Percentiles rank a stretch among this genome's conserved stretches.
Conservation (phyloP, 306 rosid species). For the Lotus japonicus region DNA sequence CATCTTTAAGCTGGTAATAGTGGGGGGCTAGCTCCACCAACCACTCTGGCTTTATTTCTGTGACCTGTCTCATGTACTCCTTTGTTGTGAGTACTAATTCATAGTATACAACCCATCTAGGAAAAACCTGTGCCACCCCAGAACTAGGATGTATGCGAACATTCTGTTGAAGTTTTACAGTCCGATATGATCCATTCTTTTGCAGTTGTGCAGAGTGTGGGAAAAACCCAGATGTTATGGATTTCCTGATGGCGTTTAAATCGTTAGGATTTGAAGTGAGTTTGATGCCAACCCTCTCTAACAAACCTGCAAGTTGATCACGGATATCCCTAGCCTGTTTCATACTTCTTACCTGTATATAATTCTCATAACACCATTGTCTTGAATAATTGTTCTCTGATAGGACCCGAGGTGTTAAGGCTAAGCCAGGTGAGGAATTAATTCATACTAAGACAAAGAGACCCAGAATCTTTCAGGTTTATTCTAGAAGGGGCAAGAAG, state of each 20-base stretch:
- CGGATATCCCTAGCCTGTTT: slow-evolving; percentile 92
- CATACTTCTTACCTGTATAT: slow-evolving; percentile 98
- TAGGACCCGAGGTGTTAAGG: too few relatives aligned
- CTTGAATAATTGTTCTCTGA: slow-evolving; percentile 92
- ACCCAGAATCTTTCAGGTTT: too few relatives aligned
- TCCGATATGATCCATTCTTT: slow-evolving; percentile 79
- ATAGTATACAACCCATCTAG: slow-evolving; percentile 89
- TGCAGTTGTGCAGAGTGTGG: slow-evolving; percentile 78
- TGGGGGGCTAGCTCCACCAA: slow-evolving; percentile 94
- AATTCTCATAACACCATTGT: slow-evolving; percentile 94
- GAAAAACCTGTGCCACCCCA: slow-evolving; percentile 83
- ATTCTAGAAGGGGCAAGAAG: too few relatives aligned
- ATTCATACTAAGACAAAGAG: too few relatives aligned
- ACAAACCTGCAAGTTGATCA: slow-evolving; percentile 92
- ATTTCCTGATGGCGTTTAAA: slow-evolving; percentile 69
- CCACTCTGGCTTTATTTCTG: slow-evolving; percentile 89
- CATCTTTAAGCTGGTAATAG: slow-evolving; percentile 88
- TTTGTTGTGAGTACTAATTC: slow-evolving; percentile 89
- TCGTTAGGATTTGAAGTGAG: slow-evolving; percentile 51
- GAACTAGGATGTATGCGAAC: slow-evolving; percentile 96
- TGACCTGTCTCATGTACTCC: slow-evolving; percentile 96
- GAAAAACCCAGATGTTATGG: slow-evolving; percentile 91
- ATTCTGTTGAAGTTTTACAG: slow-evolving; percentile 73
- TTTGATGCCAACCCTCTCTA: slow-evolving; percentile 95
- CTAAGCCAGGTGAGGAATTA: too few relatives aligned